These are phyloP conservation scores for Fonsecaea monophora DNA, from an alignment of 2,329 filamentous ascomycete genomes.

Conservation along the genomic window DNA sequence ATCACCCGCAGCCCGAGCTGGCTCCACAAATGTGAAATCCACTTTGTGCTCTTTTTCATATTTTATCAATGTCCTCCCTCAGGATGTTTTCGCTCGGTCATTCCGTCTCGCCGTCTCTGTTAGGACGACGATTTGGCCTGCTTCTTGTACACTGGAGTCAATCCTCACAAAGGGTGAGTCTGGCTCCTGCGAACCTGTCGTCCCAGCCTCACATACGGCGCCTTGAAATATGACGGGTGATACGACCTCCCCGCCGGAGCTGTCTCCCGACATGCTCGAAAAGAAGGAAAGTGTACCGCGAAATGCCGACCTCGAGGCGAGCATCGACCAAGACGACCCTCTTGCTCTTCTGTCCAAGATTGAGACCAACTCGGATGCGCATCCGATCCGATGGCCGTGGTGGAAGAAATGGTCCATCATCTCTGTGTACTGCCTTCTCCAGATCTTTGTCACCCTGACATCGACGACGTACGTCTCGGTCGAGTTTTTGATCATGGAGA, in stretches of 20 bases:
- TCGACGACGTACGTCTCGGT: conserved; percentile 51
- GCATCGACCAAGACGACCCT: conserved; percentile 19
- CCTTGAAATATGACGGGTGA: conserved; percentile 1
- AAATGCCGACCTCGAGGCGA: conserved; percentile 21
- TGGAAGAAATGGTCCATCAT: conserved; percentile 40
- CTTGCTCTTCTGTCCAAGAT: conserved; percentile 34
- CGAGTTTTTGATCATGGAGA: conserved; percentile 48
- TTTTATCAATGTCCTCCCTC: neutral
- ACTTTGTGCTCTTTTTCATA: conserved; percentile 1
- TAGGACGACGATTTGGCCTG: neutral
- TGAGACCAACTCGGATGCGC: conserved; percentile 29
- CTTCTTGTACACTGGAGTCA: neutral
- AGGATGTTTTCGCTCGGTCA: neutral
- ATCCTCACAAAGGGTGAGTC: neutral
- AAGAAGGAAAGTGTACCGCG: conserved; percentile 21
- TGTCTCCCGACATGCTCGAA: conserved; percentile 15
- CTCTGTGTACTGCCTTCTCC: conserved; percentile 45
- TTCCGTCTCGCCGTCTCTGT: neutral
- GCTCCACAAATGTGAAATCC: conserved; percentile 5
- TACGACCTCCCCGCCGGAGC: neutral
- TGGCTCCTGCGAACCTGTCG: neutral
- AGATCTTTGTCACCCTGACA: conserved; percentile 50
- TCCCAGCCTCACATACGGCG: neutral
- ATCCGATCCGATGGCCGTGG: conserved; percentile 36
- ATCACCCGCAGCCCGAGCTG: neutral